These are phyloP conservation scores for Nepenthes gracilis DNA, from an alignment of 148 eudicot genomes.

Conservation along the genomic window DNA sequence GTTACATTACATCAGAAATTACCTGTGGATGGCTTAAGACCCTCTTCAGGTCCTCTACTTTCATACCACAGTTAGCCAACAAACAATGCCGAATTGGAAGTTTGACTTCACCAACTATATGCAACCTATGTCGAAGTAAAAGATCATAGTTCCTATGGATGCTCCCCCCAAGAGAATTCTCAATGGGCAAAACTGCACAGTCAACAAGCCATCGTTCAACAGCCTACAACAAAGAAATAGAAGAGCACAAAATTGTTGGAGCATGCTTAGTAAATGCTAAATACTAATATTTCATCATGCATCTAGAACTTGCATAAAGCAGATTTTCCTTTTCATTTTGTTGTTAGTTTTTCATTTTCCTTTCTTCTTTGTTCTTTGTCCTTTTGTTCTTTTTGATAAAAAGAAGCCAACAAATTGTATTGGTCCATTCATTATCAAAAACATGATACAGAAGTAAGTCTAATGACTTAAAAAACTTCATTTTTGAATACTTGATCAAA, in stretches of 20 bases:
- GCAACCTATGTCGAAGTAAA: constrained; percentile 61
- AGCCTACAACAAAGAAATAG: constrained; percentile 29
- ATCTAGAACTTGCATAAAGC: too few relatives aligned
- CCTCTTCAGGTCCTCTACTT: constrained; percentile 53
- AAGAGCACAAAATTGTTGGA: neutral
- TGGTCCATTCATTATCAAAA: too few relatives aligned
- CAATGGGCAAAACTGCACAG: constrained; percentile 86
- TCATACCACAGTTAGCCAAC: constrained; percentile 65
- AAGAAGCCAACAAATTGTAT: too few relatives aligned
- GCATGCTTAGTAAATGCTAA: neutral
- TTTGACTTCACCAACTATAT: constrained; percentile 90
- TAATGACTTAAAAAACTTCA: too few relatives aligned
- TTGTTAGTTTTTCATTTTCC: too few relatives aligned
- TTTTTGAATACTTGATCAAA: too few relatives aligned
- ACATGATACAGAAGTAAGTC: too few relatives aligned
- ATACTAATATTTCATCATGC: neutral
- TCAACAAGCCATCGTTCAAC: constrained; percentile 76
- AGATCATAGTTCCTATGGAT: constrained; percentile 82
- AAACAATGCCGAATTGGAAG: constrained; percentile 72
- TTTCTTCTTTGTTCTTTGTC: too few relatives aligned
- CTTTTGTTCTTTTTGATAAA: too few relatives aligned
- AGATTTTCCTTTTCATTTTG: too few relatives aligned
- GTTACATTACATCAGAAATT: constrained; percentile 5
- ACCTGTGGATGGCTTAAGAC: constrained; percentile 97
- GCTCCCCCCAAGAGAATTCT: constrained; percentile 89